Conservation (phyloP, 2,329 filamentous ascomycete genomes). For the Colletotrichum orchidophilum region DNA sequence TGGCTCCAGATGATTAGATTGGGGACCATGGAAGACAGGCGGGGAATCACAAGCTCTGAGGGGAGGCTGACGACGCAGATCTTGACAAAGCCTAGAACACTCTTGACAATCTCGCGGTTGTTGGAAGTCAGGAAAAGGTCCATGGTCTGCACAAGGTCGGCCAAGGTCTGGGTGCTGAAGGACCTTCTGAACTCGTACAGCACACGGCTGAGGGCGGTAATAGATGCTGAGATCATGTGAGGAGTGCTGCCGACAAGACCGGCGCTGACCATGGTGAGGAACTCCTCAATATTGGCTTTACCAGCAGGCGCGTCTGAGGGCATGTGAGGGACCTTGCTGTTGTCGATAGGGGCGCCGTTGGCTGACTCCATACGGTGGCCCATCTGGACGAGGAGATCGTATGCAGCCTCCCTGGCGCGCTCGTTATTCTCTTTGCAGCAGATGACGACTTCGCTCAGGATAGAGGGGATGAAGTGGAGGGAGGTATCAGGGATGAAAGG, state of each 20-base stretch:
- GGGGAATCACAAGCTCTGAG: conserved; percentile 78
- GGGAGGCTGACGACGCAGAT: conserved; percentile 91
- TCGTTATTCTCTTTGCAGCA: conserved; percentile 98
- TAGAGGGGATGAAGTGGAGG: conserved; percentile 91
- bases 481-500: conserved; percentile 80
- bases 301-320: conserved; percentile 79
- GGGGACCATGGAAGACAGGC: conserved; percentile 81
- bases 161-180: conserved; percentile 74
- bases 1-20: conserved; percentile 97
- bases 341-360: conserved; percentile 79
- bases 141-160: conserved; percentile 91
- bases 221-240: conserved; percentile 97
- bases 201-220: conserved; percentile 92
- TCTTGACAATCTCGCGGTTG: conserved; percentile 96
- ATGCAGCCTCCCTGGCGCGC: conserved; percentile 87
- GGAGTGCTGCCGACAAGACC: conserved; percentile 92
- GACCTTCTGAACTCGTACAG: conserved; percentile 87
- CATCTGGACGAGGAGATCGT: conserved; percentile 89
- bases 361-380: conserved; percentile 78
- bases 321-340: conserved; percentile 90
- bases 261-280: conserved; percentile 97
- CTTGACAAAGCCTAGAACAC: conserved; percentile 95
- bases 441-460: conserved; percentile 94
- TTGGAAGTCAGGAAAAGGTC: conserved; percentile 96
- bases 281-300: conserved; percentile 88